Base-by-base conservation (phyloP, 2,329 filamentous ascomycete species). In the Lecanicillium sp. region DNA sequence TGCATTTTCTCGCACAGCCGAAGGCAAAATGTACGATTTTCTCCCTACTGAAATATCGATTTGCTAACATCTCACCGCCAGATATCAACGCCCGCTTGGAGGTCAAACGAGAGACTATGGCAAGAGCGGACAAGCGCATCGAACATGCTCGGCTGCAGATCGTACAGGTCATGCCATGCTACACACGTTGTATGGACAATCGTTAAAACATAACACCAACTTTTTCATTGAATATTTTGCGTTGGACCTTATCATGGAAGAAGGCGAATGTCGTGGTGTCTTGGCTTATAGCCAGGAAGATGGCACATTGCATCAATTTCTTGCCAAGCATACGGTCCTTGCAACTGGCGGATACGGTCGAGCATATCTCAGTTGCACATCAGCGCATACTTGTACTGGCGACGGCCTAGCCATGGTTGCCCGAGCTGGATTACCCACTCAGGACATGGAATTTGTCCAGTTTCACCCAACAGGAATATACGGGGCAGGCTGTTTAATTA, bases 151-250 rank as follows among this genome's bases (percentile, higher is more conserved):
- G 63, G 90, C 89, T 44, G 90, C 90, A 52, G 90, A 96, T 64
- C 78, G 90, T 75, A 96, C 90, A 46, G 92, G 90, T 48, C 92
- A 96, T 67, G 90, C 90, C 56, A 83, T 96, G 50, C 80, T 96
- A 37, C 90, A 96, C 75, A 96, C 90, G 19, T 84, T 96, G 49
- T 96, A 96, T 67, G 92, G 92, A 55, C 90, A 95, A 71, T 95
- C 89, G 38, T 78, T 96, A 45, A 77, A 85, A 59, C 88, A 96
- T 75, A 94, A 95, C 75, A 95, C 90, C 58, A 95, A 95, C 73
- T 96, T 95, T 76, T 96, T 96, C 69, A 95, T 96, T 63, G 92
- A 96, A 68, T 96, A 89, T 75, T 96, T 96, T 63, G 90, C 88
- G 53, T 76, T 94, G 50, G 90, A 96, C 61, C 71, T 96, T 65